Percentiles rank a stretch among this genome's conserved stretches.
Evolutionary conservation across 345 rosid genomes (phyloP).

Genomic region (Eucalyptus caleyi): DNA sequence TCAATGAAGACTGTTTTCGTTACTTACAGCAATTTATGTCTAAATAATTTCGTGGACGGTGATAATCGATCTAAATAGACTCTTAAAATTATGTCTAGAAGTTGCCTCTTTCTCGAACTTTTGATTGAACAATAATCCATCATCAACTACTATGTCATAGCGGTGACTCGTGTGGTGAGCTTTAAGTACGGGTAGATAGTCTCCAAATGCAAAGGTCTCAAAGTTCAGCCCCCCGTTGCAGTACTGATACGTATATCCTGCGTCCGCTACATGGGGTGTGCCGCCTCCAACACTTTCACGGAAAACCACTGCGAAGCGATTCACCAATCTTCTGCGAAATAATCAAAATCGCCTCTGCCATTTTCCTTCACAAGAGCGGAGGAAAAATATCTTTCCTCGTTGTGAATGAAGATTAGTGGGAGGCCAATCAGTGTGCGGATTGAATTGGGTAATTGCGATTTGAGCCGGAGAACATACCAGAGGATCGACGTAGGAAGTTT

Average conservation of each 20-base stretch:
- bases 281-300: background rate
- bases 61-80: accelerated
- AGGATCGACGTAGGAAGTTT: background rate
- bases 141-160: background rate
- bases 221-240: accelerated
- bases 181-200: too few species aligned
- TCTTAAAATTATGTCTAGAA: accelerated
- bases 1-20: accelerated
- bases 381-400: background rate
- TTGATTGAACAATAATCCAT: background rate
- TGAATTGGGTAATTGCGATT: background rate
- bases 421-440: background rate
- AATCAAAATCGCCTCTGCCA: background rate
- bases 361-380: background rate
- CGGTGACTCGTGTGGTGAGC: background rate
- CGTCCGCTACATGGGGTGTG: background rate
- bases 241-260: background rate
- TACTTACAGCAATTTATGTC: too few species aligned
- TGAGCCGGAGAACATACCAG: accelerated
- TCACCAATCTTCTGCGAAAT: too few species aligned
- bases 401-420: too few species aligned
- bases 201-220: background rate
- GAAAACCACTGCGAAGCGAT: background rate
- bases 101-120: background rate
- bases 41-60: accelerated